These are phyloP conservation scores for Coemansia sp. DNA, from an alignment of 192 early-diverging fungal genomes.

Conservation along the genomic window DNA sequence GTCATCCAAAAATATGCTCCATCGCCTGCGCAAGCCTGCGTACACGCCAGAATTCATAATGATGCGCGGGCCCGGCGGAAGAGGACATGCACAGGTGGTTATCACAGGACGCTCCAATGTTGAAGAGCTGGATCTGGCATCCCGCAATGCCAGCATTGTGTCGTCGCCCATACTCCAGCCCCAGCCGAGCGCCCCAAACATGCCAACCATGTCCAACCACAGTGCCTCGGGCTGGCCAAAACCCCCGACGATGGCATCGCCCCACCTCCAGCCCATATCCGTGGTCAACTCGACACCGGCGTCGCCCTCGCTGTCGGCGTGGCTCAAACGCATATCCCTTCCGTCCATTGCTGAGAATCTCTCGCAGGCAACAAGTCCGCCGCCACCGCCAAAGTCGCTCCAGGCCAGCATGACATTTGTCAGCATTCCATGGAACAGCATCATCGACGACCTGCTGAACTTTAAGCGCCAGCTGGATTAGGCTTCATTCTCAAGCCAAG, in stretches of 20 bases:
- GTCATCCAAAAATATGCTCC: constrained; percentile 64
- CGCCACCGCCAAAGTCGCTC: constrained; percentile 68
- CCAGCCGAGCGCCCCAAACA: constrained; percentile 23
- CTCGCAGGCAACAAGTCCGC: constrained; percentile 52
- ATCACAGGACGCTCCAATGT: constrained; percentile 47
- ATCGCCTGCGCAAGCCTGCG: constrained; percentile 62
- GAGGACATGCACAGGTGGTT: constrained; percentile 82
- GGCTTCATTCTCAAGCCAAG: not conserved
- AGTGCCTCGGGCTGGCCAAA: constrained; percentile 28
- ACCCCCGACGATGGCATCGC: constrained; percentile 47
- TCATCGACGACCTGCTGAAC: constrained; percentile 60
- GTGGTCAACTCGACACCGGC: constrained; percentile 48
- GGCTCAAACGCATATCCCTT: constrained; percentile 58
- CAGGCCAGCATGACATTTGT: constrained; percentile 90
- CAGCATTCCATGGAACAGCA: constrained; percentile 89
- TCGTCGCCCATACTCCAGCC: constrained; percentile 52
- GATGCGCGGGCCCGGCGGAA: constrained; percentile 91
- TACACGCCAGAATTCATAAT: constrained; percentile 88
- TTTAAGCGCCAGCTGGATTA: constrained; percentile 56
- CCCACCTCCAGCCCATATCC: constrained; percentile 46
- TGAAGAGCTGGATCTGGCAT: constrained; percentile 39
- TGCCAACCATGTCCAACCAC: constrained; percentile 21
- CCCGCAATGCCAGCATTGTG: constrained; percentile 39
- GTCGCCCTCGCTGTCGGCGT: constrained; percentile 53
- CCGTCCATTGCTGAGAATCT: constrained; percentile 57